Evolutionary conservation across 2,329 filamentous ascomycete species (phyloP).

Genomic region (Arthrobotrys megalospora): DNA sequence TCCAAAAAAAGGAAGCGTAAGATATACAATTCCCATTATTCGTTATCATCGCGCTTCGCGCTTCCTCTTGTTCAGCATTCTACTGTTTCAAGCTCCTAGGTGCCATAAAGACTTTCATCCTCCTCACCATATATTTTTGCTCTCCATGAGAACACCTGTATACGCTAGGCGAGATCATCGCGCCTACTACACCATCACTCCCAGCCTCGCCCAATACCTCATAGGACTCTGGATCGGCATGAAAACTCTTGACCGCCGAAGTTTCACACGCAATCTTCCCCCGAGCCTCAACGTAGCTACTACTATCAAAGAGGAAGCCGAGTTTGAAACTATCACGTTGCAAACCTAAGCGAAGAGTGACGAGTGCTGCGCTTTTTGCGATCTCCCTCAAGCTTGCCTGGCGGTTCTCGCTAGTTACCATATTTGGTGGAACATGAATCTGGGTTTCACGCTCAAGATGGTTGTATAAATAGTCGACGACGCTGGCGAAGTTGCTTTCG

Average conservation of each 20-base stretch:
- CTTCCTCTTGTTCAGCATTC: not conserved
- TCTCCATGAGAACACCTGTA: not conserved
- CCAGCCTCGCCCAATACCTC: conserved; percentile 4
- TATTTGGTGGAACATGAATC: not conserved
- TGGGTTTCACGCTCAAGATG: conserved; percentile 10
- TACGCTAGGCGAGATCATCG: conserved; percentile 10
- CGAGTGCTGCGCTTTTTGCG: not conserved
- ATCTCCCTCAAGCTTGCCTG: conserved; percentile 22
- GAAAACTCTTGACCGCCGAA: not conserved
- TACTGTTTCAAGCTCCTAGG: not conserved
- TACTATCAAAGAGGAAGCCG: conserved; percentile 12
- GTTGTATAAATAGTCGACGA: conserved; percentile 2
- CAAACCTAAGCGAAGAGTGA: not conserved
- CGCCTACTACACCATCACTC: not conserved
- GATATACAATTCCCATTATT: too few relatives aligned
- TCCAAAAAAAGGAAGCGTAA: too few relatives aligned
- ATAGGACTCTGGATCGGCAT: not conserved
- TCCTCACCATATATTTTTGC: not conserved
- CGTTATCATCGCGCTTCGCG: not conserved
- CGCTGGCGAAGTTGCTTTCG: not conserved
- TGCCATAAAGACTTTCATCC: conserved; percentile 5
- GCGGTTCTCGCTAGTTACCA: not conserved
- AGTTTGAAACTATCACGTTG: conserved; percentile 19
- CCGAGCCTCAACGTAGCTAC: not conserved
- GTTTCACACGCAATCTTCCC: not conserved